phyloP scores from a whole-genome alignment of 140 eudicot genomes.

The Stevia rebaudiana region DNA sequence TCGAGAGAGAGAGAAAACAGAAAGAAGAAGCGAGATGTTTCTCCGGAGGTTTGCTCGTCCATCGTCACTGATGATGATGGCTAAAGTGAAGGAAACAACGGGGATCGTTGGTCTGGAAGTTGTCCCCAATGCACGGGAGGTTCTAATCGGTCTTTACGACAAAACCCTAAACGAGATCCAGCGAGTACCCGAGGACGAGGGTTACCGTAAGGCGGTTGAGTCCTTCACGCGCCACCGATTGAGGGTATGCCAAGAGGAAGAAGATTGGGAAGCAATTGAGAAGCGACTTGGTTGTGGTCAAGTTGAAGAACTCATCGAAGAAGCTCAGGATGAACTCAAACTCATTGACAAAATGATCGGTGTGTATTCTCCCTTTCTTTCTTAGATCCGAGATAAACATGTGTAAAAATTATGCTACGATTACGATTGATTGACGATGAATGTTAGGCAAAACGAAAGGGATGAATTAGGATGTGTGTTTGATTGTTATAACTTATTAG shows the following conservation, averaged over 20 bases:
- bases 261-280: constrained; percentile 84
- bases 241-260: constrained; percentile 74
- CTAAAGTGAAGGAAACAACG: constrained; percentile 36
- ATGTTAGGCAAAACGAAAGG: not conserved
- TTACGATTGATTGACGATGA: not conserved
- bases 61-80: constrained; percentile 33
- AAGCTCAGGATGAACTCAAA: constrained; percentile 82
- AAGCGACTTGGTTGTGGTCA: constrained; percentile 84
- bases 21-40: constrained; percentile 24
- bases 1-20: not conserved
- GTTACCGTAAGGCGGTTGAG: constrained; percentile 88
- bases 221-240: constrained; percentile 86
- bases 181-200: constrained; percentile 85
- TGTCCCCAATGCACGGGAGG: constrained; percentile 79
- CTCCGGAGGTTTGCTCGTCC: constrained; percentile 36
- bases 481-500: too few species aligned
- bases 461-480: not conserved
- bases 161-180: constrained; percentile 79
- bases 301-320: constrained; percentile 86
- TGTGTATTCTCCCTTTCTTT: constrained; percentile 11
- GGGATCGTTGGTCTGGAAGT: constrained; percentile 68
- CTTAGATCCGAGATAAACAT: not conserved
- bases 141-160: constrained; percentile 57
- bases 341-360: constrained; percentile 60
- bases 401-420: not conserved